Percentiles rank a stretch among this genome's conserved stretches.
Evolutionary conservation across 257 asterid genomes (phyloP).

Genomic region (Jasminum sambac): DNA sequence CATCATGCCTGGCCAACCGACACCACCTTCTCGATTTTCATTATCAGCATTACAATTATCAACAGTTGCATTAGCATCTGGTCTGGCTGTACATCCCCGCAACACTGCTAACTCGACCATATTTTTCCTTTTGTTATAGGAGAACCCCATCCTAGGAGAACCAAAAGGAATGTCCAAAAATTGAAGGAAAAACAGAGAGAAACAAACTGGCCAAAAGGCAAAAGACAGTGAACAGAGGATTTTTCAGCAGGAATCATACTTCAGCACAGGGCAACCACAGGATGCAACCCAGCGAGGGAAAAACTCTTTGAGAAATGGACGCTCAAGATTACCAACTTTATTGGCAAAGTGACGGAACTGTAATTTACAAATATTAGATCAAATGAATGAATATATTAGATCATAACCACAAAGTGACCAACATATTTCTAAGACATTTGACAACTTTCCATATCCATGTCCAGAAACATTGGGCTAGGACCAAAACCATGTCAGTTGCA

Average conservation of each 20-base stretch:
- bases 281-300: slow-evolving; percentile 99
- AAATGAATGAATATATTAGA: slow-evolving; percentile 12
- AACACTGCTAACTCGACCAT: slow-evolving; percentile 85
- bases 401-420: slow-evolving; percentile 22
- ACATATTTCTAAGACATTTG: slow-evolving; percentile 6
- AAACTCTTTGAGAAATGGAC: slow-evolving; percentile 97
- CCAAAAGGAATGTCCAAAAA: slow-evolving; percentile 31
- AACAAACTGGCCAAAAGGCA: slow-evolving; percentile 29
- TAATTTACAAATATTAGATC: slow-evolving; percentile 22
- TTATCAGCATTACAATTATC: slow-evolving; percentile 62
- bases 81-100: slow-evolving; percentile 89
- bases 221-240: slow-evolving; percentile 31
- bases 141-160: slow-evolving; percentile 83
- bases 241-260: slow-evolving; percentile 54
- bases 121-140: slow-evolving; percentile 94
- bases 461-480: neutral
- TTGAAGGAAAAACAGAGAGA: slow-evolving; percentile 35
- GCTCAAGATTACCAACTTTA: slow-evolving; percentile 97
- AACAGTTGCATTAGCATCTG: slow-evolving; percentile 54
- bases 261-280: slow-evolving; percentile 96
- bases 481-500: neutral
- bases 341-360: slow-evolving; percentile 99
- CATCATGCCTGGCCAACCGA: slow-evolving; percentile 99
- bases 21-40: slow-evolving; percentile 77
- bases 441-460: neutral